These are phyloP conservation scores for Nephelium lappaceum DNA, from an alignment of 345 rosid species.

Conservation along the genomic window DNA sequence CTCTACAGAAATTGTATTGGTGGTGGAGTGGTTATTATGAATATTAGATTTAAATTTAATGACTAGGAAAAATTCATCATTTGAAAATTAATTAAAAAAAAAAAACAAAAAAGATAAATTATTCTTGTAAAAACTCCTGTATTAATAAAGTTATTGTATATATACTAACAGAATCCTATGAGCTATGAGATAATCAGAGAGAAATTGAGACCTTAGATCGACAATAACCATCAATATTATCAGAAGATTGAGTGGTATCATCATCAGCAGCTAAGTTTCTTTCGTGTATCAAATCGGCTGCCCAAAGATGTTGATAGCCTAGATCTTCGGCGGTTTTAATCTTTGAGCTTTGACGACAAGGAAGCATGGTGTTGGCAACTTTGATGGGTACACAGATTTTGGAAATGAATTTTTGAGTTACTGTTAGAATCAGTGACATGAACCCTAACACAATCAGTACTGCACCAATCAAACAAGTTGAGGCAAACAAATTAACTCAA, in stretches of 20 bases:
- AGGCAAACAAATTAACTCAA: too few relatives aligned
- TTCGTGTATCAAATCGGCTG: conserved; percentile 9
- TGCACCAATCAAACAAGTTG: conserved; percentile 27
- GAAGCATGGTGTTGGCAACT: conserved; percentile 57
- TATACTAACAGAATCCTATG: too few relatives aligned
- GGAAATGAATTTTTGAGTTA: conserved; percentile 43
- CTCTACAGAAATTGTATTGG: too few relatives aligned
- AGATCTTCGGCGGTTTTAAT: conserved; percentile 24
- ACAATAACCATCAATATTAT: conserved; percentile 33
- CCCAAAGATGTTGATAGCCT: conserved; percentile 3
- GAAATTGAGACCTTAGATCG: conserved; percentile 43
- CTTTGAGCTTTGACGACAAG: conserved; percentile 35
- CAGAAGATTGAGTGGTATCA: neutral
- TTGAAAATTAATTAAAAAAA: too few relatives aligned
- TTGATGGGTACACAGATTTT: conserved; percentile 61
- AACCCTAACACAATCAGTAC: conserved; percentile 74
- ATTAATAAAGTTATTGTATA: too few relatives aligned
- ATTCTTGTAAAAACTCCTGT: too few relatives aligned
- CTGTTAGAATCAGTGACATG: conserved; percentile 71
- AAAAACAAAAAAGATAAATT: too few relatives aligned
- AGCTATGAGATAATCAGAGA: neutral
- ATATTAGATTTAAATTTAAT: too few relatives aligned
- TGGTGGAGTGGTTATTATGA: too few relatives aligned
- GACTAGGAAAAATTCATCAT: too few relatives aligned
- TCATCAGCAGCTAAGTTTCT: conserved; percentile 37